These are phyloP conservation scores for Microcyclospora tardicrescens DNA, from an alignment of 2,329 filamentous ascomycete species.

Conservation along the genomic window DNA sequence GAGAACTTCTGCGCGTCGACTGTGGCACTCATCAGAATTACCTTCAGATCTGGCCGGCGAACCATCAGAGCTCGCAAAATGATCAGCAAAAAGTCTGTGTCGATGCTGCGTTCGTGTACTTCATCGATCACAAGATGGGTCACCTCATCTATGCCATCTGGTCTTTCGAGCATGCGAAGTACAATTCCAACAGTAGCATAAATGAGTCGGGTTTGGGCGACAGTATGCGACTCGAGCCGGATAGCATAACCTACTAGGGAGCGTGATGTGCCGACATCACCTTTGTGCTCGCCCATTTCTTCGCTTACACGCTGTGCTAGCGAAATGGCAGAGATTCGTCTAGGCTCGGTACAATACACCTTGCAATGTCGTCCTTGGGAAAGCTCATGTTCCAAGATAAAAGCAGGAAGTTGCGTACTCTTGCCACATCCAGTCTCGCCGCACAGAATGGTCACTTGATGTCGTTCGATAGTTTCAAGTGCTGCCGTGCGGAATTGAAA, in stretches of 20 bases:
- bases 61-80: conserved; percentile 73
- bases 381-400: conserved; percentile 80
- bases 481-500: conserved; percentile 73
- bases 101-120: conserved; percentile 90
- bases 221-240: conserved; percentile 76
- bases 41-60: conserved; percentile 69
- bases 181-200: conserved; percentile 87
- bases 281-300: conserved; percentile 74
- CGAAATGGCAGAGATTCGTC: conserved; percentile 91
- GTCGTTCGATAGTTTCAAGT: conserved; percentile 58
- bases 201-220: conserved; percentile 67
- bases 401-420: conserved; percentile 93
- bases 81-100: conserved; percentile 91
- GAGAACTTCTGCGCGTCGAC: conserved; percentile 89
- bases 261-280: conserved; percentile 66
- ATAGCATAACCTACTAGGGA: conserved; percentile 94
- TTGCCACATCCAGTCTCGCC: conserved; percentile 96
- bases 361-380: conserved; percentile 70
- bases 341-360: conserved; percentile 88
- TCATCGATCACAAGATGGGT: conserved; percentile 95
- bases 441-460: conserved; percentile 85
- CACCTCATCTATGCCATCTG: conserved; percentile 73
- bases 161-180: conserved; percentile 92
- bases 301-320: conserved; percentile 86
- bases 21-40: conserved; percentile 94